These are phyloP conservation scores for Komagataella pastoris DNA, from an alignment of 805 yeast species.

Conservation along the genomic window DNA sequence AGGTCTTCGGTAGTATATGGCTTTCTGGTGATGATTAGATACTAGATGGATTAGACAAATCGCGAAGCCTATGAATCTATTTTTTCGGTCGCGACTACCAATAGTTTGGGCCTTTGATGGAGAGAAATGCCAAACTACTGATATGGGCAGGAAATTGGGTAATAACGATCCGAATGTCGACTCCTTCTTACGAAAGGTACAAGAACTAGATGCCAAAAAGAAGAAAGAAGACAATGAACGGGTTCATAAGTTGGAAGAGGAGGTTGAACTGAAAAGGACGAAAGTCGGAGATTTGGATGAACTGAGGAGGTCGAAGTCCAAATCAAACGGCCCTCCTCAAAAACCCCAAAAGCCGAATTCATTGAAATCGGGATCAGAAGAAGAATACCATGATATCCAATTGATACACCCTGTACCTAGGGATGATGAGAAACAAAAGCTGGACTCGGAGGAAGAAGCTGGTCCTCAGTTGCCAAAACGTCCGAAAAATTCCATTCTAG, in stretches of 20 bases:
- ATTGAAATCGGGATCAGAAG: not conserved
- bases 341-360: constrained; percentile 2
- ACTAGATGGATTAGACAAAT: not conserved
- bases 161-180: constrained; percentile 5
- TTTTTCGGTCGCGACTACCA: not conserved
- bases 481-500: constrained; percentile 4
- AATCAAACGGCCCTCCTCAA: constrained; percentile 1
- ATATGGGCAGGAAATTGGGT: not conserved
- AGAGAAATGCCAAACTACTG: not conserved
- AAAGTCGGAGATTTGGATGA: not conserved
- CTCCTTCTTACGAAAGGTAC: constrained; percentile 6
- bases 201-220: constrained; percentile 5
- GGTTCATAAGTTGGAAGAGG: constrained; percentile 3
- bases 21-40: not conserved
- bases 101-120: not conserved
- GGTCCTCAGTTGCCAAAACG: constrained; percentile 3
- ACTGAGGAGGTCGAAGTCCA: not conserved
- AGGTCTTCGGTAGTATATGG: too few relatives aligned
- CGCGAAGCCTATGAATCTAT: not conserved
- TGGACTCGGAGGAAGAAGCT: not conserved
- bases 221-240: constrained; percentile 5
- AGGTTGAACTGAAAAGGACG: constrained; percentile 5
- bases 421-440: constrained; percentile 1
- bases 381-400: constrained; percentile 3
- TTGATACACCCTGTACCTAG: constrained; percentile 8